Evolutionary conservation across 1,284 basidiomycete genomes (phyloP), one percentile per base, ranked within the genome.

Genomic region (Taiwanofungus camphoratus): DNA sequence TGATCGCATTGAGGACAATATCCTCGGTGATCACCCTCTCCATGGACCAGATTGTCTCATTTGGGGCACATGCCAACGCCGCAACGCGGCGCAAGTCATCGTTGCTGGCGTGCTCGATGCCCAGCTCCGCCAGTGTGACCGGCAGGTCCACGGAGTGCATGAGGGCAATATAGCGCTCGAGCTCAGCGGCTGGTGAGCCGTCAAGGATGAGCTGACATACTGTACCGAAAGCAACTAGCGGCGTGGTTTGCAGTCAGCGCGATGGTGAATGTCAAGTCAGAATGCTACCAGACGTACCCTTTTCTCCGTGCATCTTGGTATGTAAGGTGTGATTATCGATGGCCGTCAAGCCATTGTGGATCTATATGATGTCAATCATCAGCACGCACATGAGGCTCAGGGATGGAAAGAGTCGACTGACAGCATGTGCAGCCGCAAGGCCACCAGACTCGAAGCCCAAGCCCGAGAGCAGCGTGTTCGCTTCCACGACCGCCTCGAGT

Each of bases 41-140:
- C 50, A 64, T 53, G 33, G 62, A 63, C 62, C 62, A 64, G 42
- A 64, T 64, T 21, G 62, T 64, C 55, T 64, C 62, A 29, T 54
- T 54, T 13, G 51, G 50, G 13, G 57, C 53, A 41, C 56, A 58
- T 12, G 61, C 53, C 9, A 61, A 51, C 45, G 51, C 50, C 2
- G 62, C 62, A 31, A 64, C 62, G 8, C 46, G 46, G 8, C 54
- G 48, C 6, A 64, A 48, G 38, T 63, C 55, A 18, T 57, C 59
- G 46, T 62, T 58, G 19, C 53, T 61, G 22, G 59, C 61, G 23
- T 58, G 44, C 8, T 55, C 55, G 42, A 63, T 60, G 20, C 62
- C 62, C 19, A 64, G 58, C 22, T 52, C 55, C 44, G 52, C 58
- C 46, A 64, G 59, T 35, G 54, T 63, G 22, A 60, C 52, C 11